Evolutionary conservation across 805 yeast species (phyloP).

Genomic region (Nakazawaea peltata): DNA sequence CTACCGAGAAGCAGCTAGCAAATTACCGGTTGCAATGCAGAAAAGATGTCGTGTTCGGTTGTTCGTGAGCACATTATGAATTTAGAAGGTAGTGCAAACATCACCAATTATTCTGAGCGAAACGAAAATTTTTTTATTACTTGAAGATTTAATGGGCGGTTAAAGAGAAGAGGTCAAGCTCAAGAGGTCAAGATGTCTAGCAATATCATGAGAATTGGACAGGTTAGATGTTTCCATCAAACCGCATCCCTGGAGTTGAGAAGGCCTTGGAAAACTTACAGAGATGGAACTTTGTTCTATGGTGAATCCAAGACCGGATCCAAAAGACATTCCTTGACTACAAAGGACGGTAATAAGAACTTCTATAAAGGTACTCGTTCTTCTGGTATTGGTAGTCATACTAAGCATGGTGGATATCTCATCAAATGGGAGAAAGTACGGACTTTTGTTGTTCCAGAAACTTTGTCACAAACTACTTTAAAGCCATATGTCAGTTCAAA

Average conservation of each 20-base stretch:
- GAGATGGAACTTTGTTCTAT: constrained; percentile 78
- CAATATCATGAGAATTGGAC: constrained; percentile 41
- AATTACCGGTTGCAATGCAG: too few relatives aligned
- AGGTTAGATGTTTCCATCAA: constrained; percentile 36
- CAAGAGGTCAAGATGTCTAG: too few relatives aligned
- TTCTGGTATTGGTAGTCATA: constrained; percentile 81
- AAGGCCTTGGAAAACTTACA: constrained; percentile 85
- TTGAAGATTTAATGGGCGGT: too few relatives aligned
- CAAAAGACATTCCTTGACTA: constrained; percentile 74
- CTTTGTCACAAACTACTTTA: constrained; percentile 26
- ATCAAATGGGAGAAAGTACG: constrained; percentile 83
- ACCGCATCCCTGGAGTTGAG: constrained; percentile 41
- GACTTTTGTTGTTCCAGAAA: constrained; percentile 78
- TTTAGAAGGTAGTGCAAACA: too few relatives aligned
- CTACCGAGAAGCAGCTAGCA: too few relatives aligned
- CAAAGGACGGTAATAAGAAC: constrained; percentile 91
- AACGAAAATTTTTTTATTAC: too few relatives aligned
- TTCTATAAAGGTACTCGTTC: constrained; percentile 96
- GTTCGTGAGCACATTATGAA: too few relatives aligned
- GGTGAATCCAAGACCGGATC: constrained; percentile 75
- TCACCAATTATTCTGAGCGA: too few relatives aligned
- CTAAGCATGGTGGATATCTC: constrained; percentile 64
- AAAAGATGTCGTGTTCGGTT: too few relatives aligned
- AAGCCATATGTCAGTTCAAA: constrained; percentile 75
- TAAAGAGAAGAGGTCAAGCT: too few relatives aligned